These are phyloP conservation scores for Musa balbisiana DNA, from an alignment of 202 grass and related monocot genomes.

Conservation along the genomic window DNA sequence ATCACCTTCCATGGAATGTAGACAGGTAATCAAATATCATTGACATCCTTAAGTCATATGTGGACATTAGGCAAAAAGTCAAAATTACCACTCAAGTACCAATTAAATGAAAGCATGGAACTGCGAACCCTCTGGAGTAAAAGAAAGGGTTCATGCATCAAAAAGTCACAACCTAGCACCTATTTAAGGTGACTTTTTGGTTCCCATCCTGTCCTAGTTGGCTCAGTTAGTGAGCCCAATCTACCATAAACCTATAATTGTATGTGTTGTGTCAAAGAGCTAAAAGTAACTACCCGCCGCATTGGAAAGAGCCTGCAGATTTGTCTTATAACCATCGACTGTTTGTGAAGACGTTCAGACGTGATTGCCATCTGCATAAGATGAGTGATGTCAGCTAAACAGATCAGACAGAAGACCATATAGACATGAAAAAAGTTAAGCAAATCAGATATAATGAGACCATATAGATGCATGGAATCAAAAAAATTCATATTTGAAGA, in stretches of 20 bases:
- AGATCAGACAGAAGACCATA: too few species aligned
- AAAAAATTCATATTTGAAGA: not conserved
- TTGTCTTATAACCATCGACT: conserved; percentile 81
- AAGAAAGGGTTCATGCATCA: too few species aligned
- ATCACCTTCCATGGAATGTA: too few species aligned
- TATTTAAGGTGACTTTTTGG: not conserved
- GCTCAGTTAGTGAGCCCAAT: not conserved
- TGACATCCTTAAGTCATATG: too few species aligned
- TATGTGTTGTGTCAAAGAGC: not conserved
- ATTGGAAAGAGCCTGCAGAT: conserved; percentile 84
- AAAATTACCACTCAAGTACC: too few species aligned
- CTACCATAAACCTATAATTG: not conserved
- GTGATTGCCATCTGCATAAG: conserved; percentile 62
- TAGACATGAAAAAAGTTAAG: not conserved
- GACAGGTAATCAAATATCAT: too few species aligned
- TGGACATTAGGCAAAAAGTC: too few species aligned
- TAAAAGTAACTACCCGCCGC: conserved; percentile 49
- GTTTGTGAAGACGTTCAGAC: conserved; percentile 57
- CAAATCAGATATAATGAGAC: not conserved
- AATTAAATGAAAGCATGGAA: too few species aligned
- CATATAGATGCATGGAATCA: too few species aligned
- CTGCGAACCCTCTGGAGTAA: too few species aligned
- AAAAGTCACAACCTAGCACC: too few species aligned
- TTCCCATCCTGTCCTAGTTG: not conserved
- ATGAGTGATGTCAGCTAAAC: conserved; percentile 2